phyloP scores from a whole-genome alignment of 2,329 filamentous ascomycete genomes.

The Elsinoe necatrix region DNA sequence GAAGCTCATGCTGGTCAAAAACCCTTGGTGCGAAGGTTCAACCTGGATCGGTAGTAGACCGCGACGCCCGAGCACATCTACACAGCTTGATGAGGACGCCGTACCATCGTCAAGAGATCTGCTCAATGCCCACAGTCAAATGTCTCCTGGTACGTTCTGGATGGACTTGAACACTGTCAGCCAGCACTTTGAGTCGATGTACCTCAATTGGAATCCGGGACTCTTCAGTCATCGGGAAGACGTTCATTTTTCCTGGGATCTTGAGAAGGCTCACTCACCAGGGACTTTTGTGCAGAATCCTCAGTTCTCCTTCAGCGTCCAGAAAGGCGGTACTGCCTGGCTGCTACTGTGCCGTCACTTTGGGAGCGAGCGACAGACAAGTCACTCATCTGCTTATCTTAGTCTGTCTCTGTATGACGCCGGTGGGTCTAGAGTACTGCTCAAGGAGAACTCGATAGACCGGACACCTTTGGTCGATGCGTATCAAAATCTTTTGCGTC shows the following conservation, averaged over 20 bases:
- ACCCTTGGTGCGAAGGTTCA: constrained; percentile 83
- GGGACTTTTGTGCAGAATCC: constrained; percentile 64
- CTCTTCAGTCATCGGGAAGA: constrained; percentile 77
- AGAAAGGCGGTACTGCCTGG: constrained; percentile 61
- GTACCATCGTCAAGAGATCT: constrained; percentile 28
- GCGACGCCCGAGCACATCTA: neutral
- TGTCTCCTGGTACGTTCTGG: constrained; percentile 76
- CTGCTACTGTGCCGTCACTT: constrained; percentile 73
- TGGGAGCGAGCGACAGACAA: constrained; percentile 34
- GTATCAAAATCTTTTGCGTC: constrained; percentile 76
- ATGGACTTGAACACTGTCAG: constrained; percentile 79
- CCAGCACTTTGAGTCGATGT: constrained; percentile 91
- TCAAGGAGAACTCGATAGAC: constrained; percentile 62
- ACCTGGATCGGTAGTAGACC: constrained; percentile 54
- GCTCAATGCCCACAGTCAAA: constrained; percentile 31
- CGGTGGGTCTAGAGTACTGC: constrained; percentile 61
- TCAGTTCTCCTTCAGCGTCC: constrained; percentile 49
- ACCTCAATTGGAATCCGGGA: constrained; percentile 92
- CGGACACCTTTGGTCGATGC: constrained; percentile 87
- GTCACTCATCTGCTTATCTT: constrained; percentile 62
- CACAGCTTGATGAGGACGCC: constrained; percentile 20
- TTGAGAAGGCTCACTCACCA: constrained; percentile 30
- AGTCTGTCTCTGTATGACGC: constrained; percentile 73
- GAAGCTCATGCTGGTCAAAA: constrained; percentile 75
- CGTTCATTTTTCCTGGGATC: constrained; percentile 78